phyloP scores from a whole-genome alignment of 1,284 basidiomycete genomes.

The Paramarasmius palmivorus region DNA sequence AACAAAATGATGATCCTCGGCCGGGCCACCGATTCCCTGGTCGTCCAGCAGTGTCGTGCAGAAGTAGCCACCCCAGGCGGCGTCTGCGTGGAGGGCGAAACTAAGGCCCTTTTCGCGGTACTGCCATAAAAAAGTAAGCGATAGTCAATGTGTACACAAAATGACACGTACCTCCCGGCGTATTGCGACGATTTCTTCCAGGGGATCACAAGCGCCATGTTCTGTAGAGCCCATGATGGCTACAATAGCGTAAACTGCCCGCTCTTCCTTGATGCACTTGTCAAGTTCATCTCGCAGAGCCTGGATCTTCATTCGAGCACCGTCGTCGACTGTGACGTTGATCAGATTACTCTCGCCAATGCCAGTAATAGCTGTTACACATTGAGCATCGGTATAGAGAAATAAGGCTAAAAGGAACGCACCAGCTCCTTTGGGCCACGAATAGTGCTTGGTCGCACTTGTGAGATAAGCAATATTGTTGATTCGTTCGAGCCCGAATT shows the following conservation, averaged over 20 bases:
- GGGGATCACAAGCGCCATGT: slow-evolving; percentile 44
- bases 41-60: background rate
- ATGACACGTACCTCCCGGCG: slow-evolving; percentile 21
- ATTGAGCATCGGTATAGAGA: background rate
- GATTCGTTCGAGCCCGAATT: too few species aligned
- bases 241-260: slow-evolving; percentile 43
- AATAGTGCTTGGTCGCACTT: slow-evolving; percentile 41
- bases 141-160: too few species aligned
- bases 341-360: slow-evolving; percentile 42
- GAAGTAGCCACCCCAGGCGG: background rate
- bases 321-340: slow-evolving; percentile 34
- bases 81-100: background rate
- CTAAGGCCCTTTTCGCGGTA: background rate
- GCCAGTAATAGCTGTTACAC: slow-evolving; percentile 40
- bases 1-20: too few species aligned
- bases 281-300: slow-evolving; percentile 31
- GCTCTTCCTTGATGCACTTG: slow-evolving; percentile 25
- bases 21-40: too few species aligned
- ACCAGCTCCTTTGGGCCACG: slow-evolving; percentile 49
- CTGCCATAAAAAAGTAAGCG: too few species aligned
- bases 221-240: slow-evolving; percentile 47
- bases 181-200: slow-evolving; percentile 37
- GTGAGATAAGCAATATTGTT: slow-evolving; percentile 14
- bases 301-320: slow-evolving; percentile 36
- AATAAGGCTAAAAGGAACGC: background rate